Evolutionary conservation across 345 rosid species (phyloP).

Genomic region (Eucalyptus coolabah): DNA sequence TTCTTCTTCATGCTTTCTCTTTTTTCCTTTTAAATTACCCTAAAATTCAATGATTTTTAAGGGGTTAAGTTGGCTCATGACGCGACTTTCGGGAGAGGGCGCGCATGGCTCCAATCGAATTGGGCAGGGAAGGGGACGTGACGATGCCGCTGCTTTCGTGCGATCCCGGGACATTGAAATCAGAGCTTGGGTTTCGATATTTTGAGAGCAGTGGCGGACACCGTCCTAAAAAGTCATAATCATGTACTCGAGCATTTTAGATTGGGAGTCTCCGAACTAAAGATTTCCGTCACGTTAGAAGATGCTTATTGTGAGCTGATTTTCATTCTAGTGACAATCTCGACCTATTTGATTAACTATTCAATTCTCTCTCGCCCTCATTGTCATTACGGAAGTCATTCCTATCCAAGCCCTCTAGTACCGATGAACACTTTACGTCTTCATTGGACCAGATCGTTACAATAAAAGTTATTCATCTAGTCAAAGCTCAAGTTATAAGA

Average conservation of each 20-base stretch:
- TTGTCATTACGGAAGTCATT: neutral
- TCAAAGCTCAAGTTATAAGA: neutral
- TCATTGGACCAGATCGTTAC: neutral
- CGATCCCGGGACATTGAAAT: neutral
- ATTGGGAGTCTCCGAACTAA: too few relatives aligned
- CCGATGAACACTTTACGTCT: accelerated
- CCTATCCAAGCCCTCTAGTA: neutral
- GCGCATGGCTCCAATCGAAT: neutral
- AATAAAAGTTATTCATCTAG: neutral
- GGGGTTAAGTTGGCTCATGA: neutral
- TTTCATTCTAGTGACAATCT: neutral
- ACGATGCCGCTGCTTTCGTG: neutral
- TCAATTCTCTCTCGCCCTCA: too few relatives aligned
- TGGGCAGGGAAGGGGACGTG: neutral
- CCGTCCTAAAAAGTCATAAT: neutral
- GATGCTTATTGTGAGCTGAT: accelerated
- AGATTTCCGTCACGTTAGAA: neutral
- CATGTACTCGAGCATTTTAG: too few relatives aligned
- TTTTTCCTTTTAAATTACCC: neutral
- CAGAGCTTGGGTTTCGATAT: neutral
- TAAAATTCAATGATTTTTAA: too few relatives aligned
- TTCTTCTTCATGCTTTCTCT: neutral
- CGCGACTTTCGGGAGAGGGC: neutral
- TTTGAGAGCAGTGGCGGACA: neutral
- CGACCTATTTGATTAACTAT: too few relatives aligned